These are phyloP conservation scores for Eucalyptus albens DNA, from an alignment of 345 rosid species.

Conservation along the genomic window DNA sequence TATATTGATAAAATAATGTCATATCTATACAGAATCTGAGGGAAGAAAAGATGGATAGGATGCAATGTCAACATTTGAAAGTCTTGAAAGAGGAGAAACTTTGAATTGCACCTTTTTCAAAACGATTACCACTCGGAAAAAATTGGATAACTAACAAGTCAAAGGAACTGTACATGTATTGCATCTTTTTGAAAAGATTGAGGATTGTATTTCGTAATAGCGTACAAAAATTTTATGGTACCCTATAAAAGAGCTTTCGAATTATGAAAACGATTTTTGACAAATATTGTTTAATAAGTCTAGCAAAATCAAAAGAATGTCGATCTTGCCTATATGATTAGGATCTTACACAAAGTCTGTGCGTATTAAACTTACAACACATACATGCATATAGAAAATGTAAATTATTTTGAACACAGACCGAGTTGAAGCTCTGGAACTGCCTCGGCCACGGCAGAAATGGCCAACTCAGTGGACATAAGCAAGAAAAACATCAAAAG, in stretches of 20 bases:
- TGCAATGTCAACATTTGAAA: neutral
- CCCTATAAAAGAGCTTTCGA: neutral
- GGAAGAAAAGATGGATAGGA: neutral
- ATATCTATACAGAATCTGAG: neutral
- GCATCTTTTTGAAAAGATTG: neutral
- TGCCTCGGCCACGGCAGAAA: neutral
- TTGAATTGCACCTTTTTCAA: neutral
- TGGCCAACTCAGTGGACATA: neutral
- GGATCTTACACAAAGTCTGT: neutral
- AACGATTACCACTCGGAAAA: neutral
- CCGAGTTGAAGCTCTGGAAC: neutral
- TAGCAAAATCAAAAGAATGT: fast-evolving
- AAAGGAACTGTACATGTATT: neutral
- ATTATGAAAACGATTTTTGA: neutral
- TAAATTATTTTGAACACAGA: neutral
- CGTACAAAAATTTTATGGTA: neutral
- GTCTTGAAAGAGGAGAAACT: neutral
- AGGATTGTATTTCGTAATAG: neutral
- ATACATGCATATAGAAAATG: neutral
- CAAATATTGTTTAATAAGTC: neutral
- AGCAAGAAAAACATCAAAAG: neutral
- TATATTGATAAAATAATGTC: neutral
- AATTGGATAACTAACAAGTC: neutral
- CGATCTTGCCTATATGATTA: neutral
- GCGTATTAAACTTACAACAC: neutral